A percentile compares a stretch with the other conserved stretches of the same genome.
Conservation (phyloP, 2,329 filamentous ascomycete species). For the Davidsoniella virescens region DNA sequence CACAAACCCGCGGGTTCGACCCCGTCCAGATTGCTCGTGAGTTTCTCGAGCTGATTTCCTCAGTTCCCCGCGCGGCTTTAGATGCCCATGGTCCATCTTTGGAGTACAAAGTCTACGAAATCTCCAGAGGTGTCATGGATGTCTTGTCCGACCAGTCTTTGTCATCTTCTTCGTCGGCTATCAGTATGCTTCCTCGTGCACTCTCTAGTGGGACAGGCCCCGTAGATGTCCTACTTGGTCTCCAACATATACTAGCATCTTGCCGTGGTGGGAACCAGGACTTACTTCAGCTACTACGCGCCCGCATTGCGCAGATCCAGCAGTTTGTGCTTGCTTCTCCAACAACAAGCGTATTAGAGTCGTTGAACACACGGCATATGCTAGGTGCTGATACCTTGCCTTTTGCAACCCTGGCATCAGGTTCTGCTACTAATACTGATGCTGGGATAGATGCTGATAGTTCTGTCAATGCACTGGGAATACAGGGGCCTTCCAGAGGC, state of each 20-base stretch:
- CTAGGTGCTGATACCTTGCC: too few species aligned
- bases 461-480: background rate
- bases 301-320: slow-evolving; percentile 17
- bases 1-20: slow-evolving; percentile 14
- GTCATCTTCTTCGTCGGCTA: background rate
- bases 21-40: slow-evolving; percentile 30
- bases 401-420: background rate
- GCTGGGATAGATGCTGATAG: background rate
- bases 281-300: slow-evolving; percentile 22
- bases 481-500: background rate
- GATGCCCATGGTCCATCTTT: slow-evolving; percentile 33
- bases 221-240: slow-evolving; percentile 22
- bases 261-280: slow-evolving; percentile 28
- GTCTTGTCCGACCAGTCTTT: slow-evolving; percentile 18
- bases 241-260: slow-evolving; percentile 25
- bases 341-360: background rate
- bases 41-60: slow-evolving; percentile 26
- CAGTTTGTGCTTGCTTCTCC: background rate
- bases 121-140: slow-evolving; percentile 29
- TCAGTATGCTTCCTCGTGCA: background rate
- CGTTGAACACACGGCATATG: too few species aligned
- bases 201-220: slow-evolving; percentile 16
- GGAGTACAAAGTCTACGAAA: slow-evolving; percentile 32
- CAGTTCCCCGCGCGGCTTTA: slow-evolving; percentile 28
- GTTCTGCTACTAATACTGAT: background rate